A percentile compares a stretch with the other conserved stretches of the same genome.
Conservation (phyloP, 2,329 filamentous ascomycete species). For the Hypoxylon rubiginosum region DNA sequence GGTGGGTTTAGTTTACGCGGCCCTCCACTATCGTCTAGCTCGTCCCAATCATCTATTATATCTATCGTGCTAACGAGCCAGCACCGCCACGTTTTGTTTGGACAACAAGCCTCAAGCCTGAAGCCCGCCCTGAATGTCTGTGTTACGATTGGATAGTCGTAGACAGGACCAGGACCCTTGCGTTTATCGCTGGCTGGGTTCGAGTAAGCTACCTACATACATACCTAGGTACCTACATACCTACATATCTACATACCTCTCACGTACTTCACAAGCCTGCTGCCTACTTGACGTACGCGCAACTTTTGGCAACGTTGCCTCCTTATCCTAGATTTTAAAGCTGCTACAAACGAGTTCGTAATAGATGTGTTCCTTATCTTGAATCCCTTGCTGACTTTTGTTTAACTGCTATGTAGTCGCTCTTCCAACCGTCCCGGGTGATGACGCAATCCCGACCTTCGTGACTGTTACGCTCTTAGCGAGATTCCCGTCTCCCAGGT, state of each 20-base stretch:
- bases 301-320: background rate
- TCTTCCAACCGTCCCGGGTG: constrained; percentile 18
- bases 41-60: no score
- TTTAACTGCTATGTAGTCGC: background rate
- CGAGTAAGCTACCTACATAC: background rate
- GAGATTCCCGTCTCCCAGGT: constrained; percentile 17
- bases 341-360: background rate
- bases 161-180: constrained; percentile 1
- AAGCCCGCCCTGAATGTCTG: background rate
- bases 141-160: constrained; percentile 14
- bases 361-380: background rate
- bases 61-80: no score
- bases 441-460: constrained; percentile 38
- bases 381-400: background rate
- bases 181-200: background rate
- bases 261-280: no score
- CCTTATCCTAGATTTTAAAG: background rate
- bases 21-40: no score
- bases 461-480: constrained; percentile 25
- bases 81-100: background rate
- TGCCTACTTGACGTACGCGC: no score
- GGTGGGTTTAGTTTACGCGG: no score
- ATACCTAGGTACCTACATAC: no score
- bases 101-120: background rate
- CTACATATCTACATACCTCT: constrained; percentile 1